Evolutionary conservation across 495 filamentous ascomycete species (phyloP).

Genomic region (Annulohypoxylon bovei): DNA sequence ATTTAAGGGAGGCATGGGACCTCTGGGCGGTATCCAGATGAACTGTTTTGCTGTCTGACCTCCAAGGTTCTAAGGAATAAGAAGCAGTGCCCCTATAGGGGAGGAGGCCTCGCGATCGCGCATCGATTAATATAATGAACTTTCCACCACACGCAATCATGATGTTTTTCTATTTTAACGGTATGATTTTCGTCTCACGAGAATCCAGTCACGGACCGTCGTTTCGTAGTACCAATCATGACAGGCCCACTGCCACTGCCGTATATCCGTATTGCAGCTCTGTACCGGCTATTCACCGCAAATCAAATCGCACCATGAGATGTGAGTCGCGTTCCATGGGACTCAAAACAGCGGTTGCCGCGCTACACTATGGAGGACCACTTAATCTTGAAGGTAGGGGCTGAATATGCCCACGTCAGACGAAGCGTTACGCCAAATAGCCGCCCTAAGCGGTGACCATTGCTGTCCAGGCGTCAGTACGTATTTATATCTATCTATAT

Average conservation of each 20-base stretch:
- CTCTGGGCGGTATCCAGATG: background rate
- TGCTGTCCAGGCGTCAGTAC: background rate
- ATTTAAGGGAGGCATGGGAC: background rate
- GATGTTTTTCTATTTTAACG: background rate
- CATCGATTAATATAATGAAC: background rate
- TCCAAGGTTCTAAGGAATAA: background rate
- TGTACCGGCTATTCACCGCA: conserved; percentile 16
- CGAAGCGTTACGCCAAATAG: conserved; percentile 7
- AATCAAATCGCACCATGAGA: conserved; percentile 2
- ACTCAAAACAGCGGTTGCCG: background rate
- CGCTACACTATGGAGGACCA: conserved; percentile 6
- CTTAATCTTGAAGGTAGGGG: conserved; percentile 5
- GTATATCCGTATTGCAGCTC: conserved; percentile 6
- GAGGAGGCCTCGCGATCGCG: background rate
- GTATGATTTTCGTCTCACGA: background rate
- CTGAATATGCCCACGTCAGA: conserved; percentile 30
- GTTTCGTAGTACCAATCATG: background rate
- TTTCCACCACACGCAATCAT: background rate
- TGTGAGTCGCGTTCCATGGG: conserved; percentile 11
- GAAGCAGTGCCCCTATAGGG: background rate
- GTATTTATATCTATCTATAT: conserved; percentile 12
- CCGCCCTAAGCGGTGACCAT: background rate
- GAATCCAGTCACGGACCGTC: background rate
- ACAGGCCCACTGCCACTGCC: background rate
- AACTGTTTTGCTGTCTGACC: background rate